Conservation (phyloP, 192 early-diverging fungal species). For the Rhizoclosmatium globosum region DNA sequence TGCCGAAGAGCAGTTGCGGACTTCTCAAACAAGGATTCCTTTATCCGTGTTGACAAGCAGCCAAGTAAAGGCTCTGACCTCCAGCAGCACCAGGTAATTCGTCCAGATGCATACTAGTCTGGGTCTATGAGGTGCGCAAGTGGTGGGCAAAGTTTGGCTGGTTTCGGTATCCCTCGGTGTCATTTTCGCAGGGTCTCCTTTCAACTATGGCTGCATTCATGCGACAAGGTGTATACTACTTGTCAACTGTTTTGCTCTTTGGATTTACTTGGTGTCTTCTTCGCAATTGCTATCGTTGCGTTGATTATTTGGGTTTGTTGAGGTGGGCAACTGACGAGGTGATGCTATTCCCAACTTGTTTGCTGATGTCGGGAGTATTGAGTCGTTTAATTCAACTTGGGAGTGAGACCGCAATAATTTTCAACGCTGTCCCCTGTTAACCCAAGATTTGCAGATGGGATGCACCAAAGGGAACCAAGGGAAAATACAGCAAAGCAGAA, state of each 20-base stretch:
- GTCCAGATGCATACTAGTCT: constrained; percentile 90
- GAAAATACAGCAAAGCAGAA: constrained; percentile 45
- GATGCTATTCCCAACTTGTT: constrained; percentile 97
- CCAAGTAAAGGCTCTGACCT: constrained; percentile 46
- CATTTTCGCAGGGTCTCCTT: constrained; percentile 96
- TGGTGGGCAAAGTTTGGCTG: constrained; percentile 78
- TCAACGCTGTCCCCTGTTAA: constrained; percentile 1
- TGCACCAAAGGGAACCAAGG: constrained; percentile 38
- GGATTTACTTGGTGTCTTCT: constrained; percentile 89
- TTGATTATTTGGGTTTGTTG: constrained; percentile 84
- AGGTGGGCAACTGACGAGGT: constrained; percentile 74
- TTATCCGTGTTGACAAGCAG: constrained; percentile 76
- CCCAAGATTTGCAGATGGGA: constrained; percentile 28
- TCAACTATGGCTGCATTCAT: constrained; percentile 90
- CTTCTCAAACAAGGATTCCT: constrained; percentile 77
- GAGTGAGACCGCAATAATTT: constrained; percentile 62
- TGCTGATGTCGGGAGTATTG: constrained; percentile 94
- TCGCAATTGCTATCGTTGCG: constrained; percentile 87
- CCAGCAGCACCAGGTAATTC: constrained; percentile 60
- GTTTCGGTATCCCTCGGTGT: constrained; percentile 78
- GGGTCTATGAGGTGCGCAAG: constrained; percentile 92
- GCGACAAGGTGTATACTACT: constrained; percentile 88
- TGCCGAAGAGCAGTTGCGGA: constrained; percentile 70
- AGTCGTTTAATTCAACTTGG: constrained; percentile 92
- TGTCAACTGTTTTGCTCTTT: constrained; percentile 80